These are phyloP conservation scores for Aspergillus sclerotialis DNA, from an alignment of 2,329 filamentous ascomycete species.

Conservation along the genomic window DNA sequence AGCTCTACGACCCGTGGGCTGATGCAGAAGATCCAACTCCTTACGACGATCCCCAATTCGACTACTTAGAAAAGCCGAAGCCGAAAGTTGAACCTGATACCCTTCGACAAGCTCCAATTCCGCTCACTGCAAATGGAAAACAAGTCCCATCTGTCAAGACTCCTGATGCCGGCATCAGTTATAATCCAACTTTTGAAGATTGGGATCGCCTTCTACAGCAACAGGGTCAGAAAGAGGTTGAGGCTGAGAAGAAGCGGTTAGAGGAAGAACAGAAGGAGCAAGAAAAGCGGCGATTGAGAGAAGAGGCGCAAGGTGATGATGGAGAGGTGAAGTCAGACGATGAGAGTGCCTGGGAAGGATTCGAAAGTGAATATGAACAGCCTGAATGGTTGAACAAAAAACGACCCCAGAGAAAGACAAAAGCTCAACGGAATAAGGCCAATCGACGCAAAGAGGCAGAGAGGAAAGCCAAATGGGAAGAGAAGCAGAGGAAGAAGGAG, in stretches of 20 bases:
- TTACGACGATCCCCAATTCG: constrained; percentile 48
- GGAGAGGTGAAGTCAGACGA: constrained; percentile 72
- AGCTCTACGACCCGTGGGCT: constrained; percentile 72
- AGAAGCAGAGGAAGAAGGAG: constrained; percentile 64
- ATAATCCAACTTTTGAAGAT: constrained; percentile 83
- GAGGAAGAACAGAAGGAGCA: constrained; percentile 60
- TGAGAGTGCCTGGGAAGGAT: constrained; percentile 85
- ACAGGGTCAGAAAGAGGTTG: constrained; percentile 73
- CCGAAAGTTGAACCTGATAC: constrained; percentile 67
- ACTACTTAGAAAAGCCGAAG: constrained; percentile 61
- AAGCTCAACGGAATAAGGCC: constrained; percentile 76
- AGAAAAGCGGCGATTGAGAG: constrained; percentile 60
- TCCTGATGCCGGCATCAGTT: constrained; percentile 77
- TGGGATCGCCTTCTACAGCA: constrained; percentile 70
- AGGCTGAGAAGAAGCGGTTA: constrained; percentile 68
- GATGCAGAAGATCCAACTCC: constrained; percentile 36
- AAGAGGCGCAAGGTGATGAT: constrained; percentile 68
- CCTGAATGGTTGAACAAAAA: constrained; percentile 62
- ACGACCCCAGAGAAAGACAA: constrained; percentile 76
- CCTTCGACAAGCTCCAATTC: constrained; percentile 68
- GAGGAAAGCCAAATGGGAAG: constrained; percentile 65
- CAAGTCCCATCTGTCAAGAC: constrained; percentile 68
- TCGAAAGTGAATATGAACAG: constrained; percentile 73
- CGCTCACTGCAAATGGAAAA: constrained; percentile 77
- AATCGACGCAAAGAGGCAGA: constrained; percentile 86